These are phyloP conservation scores for Annulohypoxylon moriforme DNA, from an alignment of 495 filamentous ascomycete genomes.

Conservation along the genomic window DNA sequence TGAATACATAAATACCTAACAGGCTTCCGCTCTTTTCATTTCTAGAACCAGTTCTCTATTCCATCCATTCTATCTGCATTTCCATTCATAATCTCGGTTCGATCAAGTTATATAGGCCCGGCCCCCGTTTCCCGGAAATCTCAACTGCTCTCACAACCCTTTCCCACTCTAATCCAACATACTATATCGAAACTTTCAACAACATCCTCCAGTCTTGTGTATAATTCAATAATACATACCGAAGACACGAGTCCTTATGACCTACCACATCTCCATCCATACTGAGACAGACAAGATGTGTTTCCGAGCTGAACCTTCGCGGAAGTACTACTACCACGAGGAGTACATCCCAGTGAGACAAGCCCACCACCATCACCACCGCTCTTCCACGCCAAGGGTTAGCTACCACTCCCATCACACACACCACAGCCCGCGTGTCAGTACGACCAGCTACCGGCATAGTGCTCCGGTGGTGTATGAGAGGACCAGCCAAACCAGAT, in stretches of 20 bases:
- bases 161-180: neutral
- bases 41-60: slow-evolving; percentile 2
- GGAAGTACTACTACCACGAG: slow-evolving; percentile 63
- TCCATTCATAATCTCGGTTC: neutral
- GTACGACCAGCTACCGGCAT: slow-evolving; percentile 48
- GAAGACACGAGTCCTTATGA: no score
- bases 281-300: slow-evolving; percentile 52
- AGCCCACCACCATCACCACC: slow-evolving; percentile 46
- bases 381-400: slow-evolving; percentile 34
- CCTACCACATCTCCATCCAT: neutral
- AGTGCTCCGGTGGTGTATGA: slow-evolving; percentile 49
- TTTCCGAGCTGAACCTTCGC: slow-evolving; percentile 51
- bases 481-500: slow-evolving; percentile 47
- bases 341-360: slow-evolving; percentile 56
- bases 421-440: slow-evolving; percentile 52
- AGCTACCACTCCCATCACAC: slow-evolving; percentile 44
- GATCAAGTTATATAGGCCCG: neutral
- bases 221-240: neutral
- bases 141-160: neutral
- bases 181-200: neutral
- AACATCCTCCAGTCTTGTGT: neutral
- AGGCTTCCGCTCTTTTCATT: neutral
- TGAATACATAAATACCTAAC: slow-evolving; percentile 36
- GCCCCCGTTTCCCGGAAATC: neutral
- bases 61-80: neutral